Evolutionary conservation across 2,329 filamentous ascomycete genomes (phyloP), one percentile per base, ranked within the genome.

Genomic region (Colletotrichum echinochloae): DNA sequence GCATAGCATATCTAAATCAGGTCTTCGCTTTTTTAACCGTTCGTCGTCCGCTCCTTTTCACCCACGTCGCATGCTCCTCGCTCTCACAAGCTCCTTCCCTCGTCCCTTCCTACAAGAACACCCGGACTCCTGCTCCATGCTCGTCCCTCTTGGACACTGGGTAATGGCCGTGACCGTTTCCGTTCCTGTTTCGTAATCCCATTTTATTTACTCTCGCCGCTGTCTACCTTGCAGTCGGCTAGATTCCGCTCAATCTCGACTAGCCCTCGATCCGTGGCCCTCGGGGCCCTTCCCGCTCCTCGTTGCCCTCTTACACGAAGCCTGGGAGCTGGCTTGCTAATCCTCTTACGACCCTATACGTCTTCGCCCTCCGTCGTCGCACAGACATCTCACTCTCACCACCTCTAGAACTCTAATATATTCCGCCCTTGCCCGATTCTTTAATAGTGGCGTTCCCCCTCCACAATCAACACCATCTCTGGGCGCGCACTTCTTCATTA

Each of bases 101-200:
- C 67, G 65, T 65, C 64, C 51, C 67, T 71, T 72, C 63, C 56
- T 67, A 65, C 59, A 71, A 65, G 60, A 71, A 71, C 69, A 65
- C 69, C 66, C 69, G 66, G 69, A 68, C 66, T 70, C 51, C 52
- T 60, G 51, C 51, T 70, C 69, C 65, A 70, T 71, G 68, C 71
- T 72, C 67, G 67, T 66, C 63, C 71, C 63, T 60, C 62, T 65
- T 63, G 69, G 63, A 69, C 54, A 69, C 68, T 72, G 63, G 71
- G 68, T 72, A 67, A 72, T 72, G 71, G 68, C 71, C 63, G 62
- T 71, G 71, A 71, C 68, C 62, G 71, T 71, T 72, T 66, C 71
- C 28, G 68, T 63, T 72, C 56, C 71, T 67, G 71, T 72, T 67
- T 65, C 56, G 68, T 68, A 70, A 72, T 68, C 68, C 60, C 60